phyloP scores from a whole-genome alignment of 225 moss, liverwort and hornwort genomes.

The Polytrichum formosum region DNA sequence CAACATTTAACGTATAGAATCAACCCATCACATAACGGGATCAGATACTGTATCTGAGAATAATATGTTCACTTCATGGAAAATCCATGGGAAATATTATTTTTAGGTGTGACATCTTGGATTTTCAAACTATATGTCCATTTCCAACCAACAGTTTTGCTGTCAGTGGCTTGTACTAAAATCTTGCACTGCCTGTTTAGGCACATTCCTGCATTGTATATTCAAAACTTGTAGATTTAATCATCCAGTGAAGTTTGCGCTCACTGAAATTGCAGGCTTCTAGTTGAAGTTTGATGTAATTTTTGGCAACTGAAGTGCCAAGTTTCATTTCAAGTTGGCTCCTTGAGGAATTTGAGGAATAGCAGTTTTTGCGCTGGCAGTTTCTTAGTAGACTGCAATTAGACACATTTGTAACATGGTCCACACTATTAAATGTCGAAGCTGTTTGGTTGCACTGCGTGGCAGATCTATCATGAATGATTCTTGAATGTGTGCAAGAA shows the following conservation, averaged over 20 bases:
- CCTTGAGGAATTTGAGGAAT: slow-evolving; percentile 20
- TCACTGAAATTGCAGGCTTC: neutral
- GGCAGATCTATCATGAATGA: too few species aligned
- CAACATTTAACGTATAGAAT: too few species aligned
- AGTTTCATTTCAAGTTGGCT: neutral
- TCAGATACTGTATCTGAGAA: too few species aligned
- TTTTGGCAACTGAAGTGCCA: neutral
- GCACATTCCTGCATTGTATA: slow-evolving; percentile 3
- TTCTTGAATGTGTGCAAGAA: too few species aligned
- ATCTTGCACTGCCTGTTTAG: neutral
- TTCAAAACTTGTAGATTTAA: neutral
- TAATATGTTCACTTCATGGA: too few species aligned
- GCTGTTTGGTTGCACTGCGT: slow-evolving; percentile 15
- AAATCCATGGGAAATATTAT: too few species aligned
- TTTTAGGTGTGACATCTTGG: too few species aligned
- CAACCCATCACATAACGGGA: too few species aligned
- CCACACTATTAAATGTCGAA: slow-evolving; percentile 21
- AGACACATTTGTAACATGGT: slow-evolving; percentile 23
- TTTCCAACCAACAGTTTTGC: too few species aligned
- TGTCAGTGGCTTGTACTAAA: too few species aligned
- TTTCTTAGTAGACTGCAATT: slow-evolving; percentile 14
- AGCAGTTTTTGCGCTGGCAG: slow-evolving; percentile 12
- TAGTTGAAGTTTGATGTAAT: neutral
- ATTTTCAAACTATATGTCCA: too few species aligned
- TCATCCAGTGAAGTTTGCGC: neutral